phyloP scores from a whole-genome alignment of 345 rosid genomes.

The Camelina sativa region DNA sequence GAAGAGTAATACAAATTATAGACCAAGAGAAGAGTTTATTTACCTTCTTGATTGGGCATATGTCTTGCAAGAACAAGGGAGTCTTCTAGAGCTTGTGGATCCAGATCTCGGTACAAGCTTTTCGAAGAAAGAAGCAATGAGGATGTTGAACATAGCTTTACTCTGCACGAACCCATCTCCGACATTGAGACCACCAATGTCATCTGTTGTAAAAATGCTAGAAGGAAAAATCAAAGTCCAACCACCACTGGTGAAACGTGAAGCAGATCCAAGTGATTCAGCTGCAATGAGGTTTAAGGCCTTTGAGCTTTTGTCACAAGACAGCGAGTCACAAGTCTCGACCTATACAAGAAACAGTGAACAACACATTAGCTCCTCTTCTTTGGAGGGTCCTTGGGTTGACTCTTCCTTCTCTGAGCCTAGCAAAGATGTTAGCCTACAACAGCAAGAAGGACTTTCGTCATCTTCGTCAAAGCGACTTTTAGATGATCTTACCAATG shows the following conservation, averaged over 20 bases:
- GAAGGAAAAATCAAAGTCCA: slow-evolving; percentile 77
- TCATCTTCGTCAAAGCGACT: slow-evolving; percentile 35
- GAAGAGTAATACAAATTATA: slow-evolving; percentile 90
- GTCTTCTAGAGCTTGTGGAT: slow-evolving; percentile 83
- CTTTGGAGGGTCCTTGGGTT: slow-evolving; percentile 70
- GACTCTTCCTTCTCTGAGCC: slow-evolving; percentile 57
- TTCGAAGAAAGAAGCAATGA: slow-evolving; percentile 64
- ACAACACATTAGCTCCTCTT: slow-evolving; percentile 41
- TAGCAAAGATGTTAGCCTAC: slow-evolving; percentile 43
- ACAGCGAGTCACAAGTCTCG: slow-evolving; percentile 61
- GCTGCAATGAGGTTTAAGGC: slow-evolving; percentile 80
- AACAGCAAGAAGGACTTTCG: slow-evolving; percentile 5
- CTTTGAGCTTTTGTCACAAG: slow-evolving; percentile 67
- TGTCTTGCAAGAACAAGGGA: slow-evolving; percentile 94
- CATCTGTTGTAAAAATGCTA: slow-evolving; percentile 79
- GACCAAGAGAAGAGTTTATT: slow-evolving; percentile 93
- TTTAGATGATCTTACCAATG: slow-evolving; percentile 35
- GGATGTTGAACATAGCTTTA: slow-evolving; percentile 71
- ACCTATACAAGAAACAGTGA: slow-evolving; percentile 50
- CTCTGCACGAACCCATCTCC: slow-evolving; percentile 95
- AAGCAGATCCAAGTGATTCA: slow-evolving; percentile 37
- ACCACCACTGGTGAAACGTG: slow-evolving; percentile 72
- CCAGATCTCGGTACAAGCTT: slow-evolving; percentile 61
- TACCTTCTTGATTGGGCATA: slow-evolving; percentile 97
- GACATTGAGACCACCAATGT: slow-evolving; percentile 84